These are phyloP conservation scores for Cryptococcus wingfieldii DNA, from an alignment of 1,284 basidiomycete genomes.

Conservation along the genomic window DNA sequence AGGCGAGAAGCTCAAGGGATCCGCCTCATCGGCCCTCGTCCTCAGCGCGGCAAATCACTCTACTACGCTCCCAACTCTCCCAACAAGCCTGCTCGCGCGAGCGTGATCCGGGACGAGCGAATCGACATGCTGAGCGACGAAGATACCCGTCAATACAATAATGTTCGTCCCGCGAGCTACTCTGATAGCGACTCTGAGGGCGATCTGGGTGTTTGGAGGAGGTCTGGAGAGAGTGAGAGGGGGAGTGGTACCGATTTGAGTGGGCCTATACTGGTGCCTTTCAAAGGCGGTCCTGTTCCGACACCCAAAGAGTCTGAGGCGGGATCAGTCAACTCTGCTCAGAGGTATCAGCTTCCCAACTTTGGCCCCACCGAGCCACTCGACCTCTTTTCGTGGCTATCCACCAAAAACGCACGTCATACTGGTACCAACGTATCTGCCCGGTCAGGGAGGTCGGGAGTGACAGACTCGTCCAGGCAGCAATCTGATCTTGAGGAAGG, in stretches of 20 bases:
- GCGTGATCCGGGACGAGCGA: constrained; percentile 12
- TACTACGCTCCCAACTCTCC: constrained; percentile 8
- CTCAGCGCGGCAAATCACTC: constrained; percentile 10
- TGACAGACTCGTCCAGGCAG: constrained; percentile 8
- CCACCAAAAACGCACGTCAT: constrained; percentile 9
- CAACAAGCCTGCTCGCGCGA: neutral
- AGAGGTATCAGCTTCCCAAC: constrained; percentile 18
- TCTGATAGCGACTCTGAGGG: constrained; percentile 3
- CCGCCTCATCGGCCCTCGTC: constrained; percentile 28
- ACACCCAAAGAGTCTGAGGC: constrained; percentile 26
- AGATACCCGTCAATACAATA: constrained; percentile 23
- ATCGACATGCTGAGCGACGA: constrained; percentile 40
- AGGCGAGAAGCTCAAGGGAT: constrained; percentile 28
- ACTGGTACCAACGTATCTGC: constrained; percentile 12
- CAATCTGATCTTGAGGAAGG: constrained; percentile 29
- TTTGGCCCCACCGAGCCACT: constrained; percentile 20
- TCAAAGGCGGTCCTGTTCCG: constrained; percentile 40
- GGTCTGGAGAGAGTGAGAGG: constrained; percentile 15
- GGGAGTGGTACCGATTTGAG: constrained; percentile 6
- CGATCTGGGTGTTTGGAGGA: constrained; percentile 15
- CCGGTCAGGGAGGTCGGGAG: constrained; percentile 9
- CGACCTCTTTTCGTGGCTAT: constrained; percentile 17
- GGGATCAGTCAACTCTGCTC: constrained; percentile 9
- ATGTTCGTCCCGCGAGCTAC: neutral
- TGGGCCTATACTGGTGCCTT: constrained; percentile 8